phyloP scores from a whole-genome alignment of 129 eudicot genomes.

The Dittrichia graveolens region DNA sequence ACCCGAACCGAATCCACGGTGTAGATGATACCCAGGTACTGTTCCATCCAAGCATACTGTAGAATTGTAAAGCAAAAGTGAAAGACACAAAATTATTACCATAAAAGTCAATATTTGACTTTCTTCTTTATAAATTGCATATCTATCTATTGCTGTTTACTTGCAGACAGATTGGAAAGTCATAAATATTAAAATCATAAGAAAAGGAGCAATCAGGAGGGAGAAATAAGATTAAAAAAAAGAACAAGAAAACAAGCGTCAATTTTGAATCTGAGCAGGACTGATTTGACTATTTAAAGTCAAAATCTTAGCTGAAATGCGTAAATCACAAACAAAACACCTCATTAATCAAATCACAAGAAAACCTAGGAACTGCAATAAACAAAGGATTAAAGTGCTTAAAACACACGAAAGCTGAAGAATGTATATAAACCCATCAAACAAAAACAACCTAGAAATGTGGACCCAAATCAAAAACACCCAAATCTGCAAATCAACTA shows the following conservation, averaged over 20 bases:
- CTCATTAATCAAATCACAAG: background rate
- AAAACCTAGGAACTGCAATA: background rate
- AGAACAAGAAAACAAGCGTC: background rate
- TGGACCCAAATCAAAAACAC: slow-evolving; percentile 1
- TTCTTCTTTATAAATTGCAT: background rate
- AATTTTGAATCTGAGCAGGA: slow-evolving; percentile 18
- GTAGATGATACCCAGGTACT: slow-evolving; percentile 85
- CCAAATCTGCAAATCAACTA: slow-evolving; percentile 11
- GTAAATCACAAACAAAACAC: slow-evolving; percentile 18
- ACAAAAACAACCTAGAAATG: background rate
- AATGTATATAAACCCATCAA: too few species aligned
- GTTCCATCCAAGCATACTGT: slow-evolving; percentile 98
- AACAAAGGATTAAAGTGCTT: too few species aligned
- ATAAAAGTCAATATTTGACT: slow-evolving; percentile 27
- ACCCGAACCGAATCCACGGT: slow-evolving; percentile 87
- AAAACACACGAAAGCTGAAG: background rate
- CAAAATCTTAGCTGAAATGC: background rate
- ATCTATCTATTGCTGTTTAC: background rate
- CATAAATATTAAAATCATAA: background rate
- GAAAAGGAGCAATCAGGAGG: background rate
- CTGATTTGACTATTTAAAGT: background rate
- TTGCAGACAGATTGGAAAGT: background rate
- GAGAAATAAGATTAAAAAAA: background rate
- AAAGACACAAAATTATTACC: background rate
- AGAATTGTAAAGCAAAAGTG: slow-evolving; percentile 2